These are phyloP conservation scores for Phytophthora fragariaefolia DNA, from an alignment of 352 stramenopile genomes.

Conservation along the genomic window DNA sequence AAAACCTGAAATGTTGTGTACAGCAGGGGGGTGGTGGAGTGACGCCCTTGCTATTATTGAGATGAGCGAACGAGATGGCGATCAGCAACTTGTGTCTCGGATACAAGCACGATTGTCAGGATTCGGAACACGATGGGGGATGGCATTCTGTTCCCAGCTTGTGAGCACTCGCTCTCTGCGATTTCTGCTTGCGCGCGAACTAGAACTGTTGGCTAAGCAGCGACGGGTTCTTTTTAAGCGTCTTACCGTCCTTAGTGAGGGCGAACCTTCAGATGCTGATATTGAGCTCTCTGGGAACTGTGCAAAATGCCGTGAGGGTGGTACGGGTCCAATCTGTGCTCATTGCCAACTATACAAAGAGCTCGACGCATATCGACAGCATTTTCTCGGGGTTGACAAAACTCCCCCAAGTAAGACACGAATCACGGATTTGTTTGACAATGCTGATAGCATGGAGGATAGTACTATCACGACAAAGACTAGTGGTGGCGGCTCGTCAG, in stretches of 20 bases:
- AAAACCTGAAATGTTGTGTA: constrained; percentile 43
- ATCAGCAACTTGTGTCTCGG: constrained; percentile 42
- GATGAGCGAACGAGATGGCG: constrained; percentile 19
- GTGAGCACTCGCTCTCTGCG: constrained; percentile 49
- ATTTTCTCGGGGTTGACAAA: constrained; percentile 64
- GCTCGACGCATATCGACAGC: constrained; percentile 57
- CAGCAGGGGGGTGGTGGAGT: constrained; percentile 53
- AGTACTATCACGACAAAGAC: background rate
- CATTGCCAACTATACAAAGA: constrained; percentile 79
- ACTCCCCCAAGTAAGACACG: constrained; percentile 19
- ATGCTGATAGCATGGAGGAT: constrained; percentile 17
- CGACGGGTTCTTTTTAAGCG: constrained; percentile 39
- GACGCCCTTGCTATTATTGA: constrained; percentile 49
- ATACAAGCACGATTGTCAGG: constrained; percentile 53
- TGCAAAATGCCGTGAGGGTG: constrained; percentile 59
- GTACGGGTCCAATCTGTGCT: constrained; percentile 60
- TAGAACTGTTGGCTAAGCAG: constrained; percentile 50
- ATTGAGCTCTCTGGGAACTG: constrained; percentile 76
- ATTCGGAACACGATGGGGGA: constrained; percentile 56
- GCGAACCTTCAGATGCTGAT: constrained; percentile 46
- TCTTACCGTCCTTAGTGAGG: constrained; percentile 50
- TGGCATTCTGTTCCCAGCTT: constrained; percentile 54
- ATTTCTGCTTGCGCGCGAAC: constrained; percentile 59
- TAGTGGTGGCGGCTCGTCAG: constrained; percentile 11
- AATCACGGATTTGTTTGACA: constrained; percentile 21